Percentiles rank a stretch among this genome's conserved stretches.
Evolutionary conservation across 2,329 filamentous ascomycete genomes (phyloP).

Genomic region (Microdochium paspali): DNA sequence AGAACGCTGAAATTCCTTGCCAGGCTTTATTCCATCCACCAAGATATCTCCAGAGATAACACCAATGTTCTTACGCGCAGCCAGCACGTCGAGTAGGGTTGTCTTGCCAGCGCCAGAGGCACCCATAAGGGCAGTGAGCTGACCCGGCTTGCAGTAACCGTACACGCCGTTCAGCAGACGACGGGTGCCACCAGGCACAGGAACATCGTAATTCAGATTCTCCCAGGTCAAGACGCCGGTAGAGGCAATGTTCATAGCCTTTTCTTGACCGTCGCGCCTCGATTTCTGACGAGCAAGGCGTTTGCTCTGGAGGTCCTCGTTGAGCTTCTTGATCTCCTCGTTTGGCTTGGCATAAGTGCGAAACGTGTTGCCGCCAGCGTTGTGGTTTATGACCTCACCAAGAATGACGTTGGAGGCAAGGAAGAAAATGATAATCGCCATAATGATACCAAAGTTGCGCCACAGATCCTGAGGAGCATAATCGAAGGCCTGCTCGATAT

Average conservation of each 20-base stretch:
- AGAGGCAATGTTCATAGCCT: conserved; percentile 47
- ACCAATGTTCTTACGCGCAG: conserved; percentile 50
- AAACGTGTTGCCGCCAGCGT: conserved; percentile 71
- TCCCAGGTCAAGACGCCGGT: conserved; percentile 69
- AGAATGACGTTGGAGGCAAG: conserved; percentile 66
- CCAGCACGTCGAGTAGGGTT: conserved; percentile 70
- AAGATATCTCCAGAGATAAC: conserved; percentile 47
- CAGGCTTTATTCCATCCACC: conserved; percentile 46
- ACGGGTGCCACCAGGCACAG: conserved; percentile 44
- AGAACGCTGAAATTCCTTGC: conserved; percentile 50
- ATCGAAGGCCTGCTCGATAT: conserved; percentile 59
- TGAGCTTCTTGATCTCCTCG: conserved; percentile 56
- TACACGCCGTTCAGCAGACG: conserved; percentile 45
- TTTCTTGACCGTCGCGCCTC: conserved; percentile 32
- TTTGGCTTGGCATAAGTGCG: conserved; percentile 68
- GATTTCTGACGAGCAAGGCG: conserved; percentile 44
- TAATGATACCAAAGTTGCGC: conserved; percentile 76
- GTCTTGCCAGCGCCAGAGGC: conserved; percentile 83
- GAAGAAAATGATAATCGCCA: conserved; percentile 68
- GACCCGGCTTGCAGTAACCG: conserved; percentile 68
- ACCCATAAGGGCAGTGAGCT: conserved; percentile 73
- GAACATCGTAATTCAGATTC: conserved; percentile 68
- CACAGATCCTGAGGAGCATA: conserved; percentile 62
- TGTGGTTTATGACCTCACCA: conserved; percentile 70
- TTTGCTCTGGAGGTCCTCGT: conserved; percentile 51